These are phyloP conservation scores for Penicillium expansum DNA, from an alignment of 2,329 filamentous ascomycete species.

Conservation along the genomic window DNA sequence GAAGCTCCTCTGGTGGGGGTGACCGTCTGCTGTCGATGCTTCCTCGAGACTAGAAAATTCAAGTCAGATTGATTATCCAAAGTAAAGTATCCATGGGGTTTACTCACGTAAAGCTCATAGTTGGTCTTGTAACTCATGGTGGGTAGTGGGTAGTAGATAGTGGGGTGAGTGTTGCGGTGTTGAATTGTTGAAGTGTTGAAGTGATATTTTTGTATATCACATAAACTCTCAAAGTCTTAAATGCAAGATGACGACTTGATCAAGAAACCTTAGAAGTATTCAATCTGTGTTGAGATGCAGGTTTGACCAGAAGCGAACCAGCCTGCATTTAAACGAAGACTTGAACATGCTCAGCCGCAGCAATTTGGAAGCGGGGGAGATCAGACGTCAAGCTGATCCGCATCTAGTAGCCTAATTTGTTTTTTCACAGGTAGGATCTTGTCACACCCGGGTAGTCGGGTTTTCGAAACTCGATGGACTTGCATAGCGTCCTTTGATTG, in stretches of 20 bases:
- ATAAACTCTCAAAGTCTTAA: background rate
- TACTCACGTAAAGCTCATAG: constrained; percentile 40
- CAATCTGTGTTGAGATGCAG: constrained; percentile 17
- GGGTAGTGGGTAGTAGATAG: background rate
- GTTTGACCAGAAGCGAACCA: background rate
- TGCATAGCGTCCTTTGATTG: constrained; percentile 8
- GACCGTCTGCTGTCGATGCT: constrained; percentile 30
- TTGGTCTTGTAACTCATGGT: constrained; percentile 41
- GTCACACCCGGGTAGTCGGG: constrained; percentile 10
- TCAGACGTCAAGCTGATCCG: constrained; percentile 15
- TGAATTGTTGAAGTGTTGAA: background rate
- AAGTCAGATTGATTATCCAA: constrained; percentile 1
- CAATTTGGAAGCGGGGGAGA: constrained; percentile 8
- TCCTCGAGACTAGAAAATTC: constrained; percentile 22
- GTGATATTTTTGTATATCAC: background rate
- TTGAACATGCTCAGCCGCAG: constrained; percentile 15
- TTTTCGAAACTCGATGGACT: background rate
- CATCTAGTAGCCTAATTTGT: constrained; percentile 7
- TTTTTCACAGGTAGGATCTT: constrained; percentile 7
- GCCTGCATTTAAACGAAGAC: constrained; percentile 15
- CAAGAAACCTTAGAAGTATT: background rate
- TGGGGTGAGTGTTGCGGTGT: background rate
- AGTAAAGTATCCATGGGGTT: background rate
- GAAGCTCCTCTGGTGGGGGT: constrained; percentile 30
- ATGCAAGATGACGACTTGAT: constrained; percentile 1